Percentiles rank a stretch among this genome's conserved stretches.
Evolutionary conservation across 768 basidiomycete species (phyloP).

Genomic region (Tricholoma furcatifolium): DNA sequence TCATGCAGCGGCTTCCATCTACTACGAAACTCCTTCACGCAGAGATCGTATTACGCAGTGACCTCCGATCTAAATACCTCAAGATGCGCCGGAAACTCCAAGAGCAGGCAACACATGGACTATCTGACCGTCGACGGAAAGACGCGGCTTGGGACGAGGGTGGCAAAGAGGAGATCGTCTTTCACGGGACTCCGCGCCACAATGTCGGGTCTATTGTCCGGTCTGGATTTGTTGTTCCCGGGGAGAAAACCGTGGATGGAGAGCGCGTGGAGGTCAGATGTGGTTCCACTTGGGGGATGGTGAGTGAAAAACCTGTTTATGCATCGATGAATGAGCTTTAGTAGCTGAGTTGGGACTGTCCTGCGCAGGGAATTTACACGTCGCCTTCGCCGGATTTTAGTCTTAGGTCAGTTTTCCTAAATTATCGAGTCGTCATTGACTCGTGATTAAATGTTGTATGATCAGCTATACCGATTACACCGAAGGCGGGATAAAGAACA

Average conservation of each 20-base stretch:
- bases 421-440: neutral
- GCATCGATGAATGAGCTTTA: neutral
- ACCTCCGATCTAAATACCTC: constrained; percentile 1
- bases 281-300: constrained; percentile 12
- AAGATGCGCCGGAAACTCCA: constrained; percentile 5
- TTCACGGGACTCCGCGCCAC: constrained; percentile 9
- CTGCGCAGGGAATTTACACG: constrained; percentile 9
- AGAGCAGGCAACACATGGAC: neutral
- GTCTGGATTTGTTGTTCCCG: constrained; percentile 12
- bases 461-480: constrained; percentile 10
- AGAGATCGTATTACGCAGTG: constrained; percentile 4
- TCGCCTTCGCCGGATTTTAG: constrained; percentile 8
- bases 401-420: constrained; percentile 1
- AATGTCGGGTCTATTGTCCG: constrained; percentile 11
- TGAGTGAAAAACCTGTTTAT: neutral
- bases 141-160: constrained; percentile 8
- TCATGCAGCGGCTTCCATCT: constrained; percentile 2
- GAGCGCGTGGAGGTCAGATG: constrained; percentile 3
- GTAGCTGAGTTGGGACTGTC: neutral
- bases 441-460: too few species aligned
- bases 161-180: constrained; percentile 8
- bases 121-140: constrained; percentile 6
- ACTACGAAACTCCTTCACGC: constrained; percentile 6
- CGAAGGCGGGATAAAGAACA: neutral
- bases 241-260: constrained; percentile 4